Percentiles rank a stretch among this genome's conserved stretches.
Conservation (phyloP, 1,284 basidiomycete species). For the Ustilago nuda region DNA sequence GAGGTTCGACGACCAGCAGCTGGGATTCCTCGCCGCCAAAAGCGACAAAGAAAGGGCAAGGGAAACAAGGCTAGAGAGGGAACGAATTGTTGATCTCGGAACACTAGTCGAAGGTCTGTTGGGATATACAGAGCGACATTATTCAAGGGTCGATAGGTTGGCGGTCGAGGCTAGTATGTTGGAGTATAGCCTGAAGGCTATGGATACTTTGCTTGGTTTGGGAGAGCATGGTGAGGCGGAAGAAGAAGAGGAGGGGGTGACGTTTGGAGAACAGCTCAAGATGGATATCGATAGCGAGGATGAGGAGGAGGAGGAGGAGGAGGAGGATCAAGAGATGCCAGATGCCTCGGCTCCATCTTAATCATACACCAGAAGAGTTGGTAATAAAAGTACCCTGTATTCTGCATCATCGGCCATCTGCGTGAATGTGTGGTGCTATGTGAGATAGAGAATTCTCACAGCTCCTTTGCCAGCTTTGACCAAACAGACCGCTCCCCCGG, state of each 20-base stretch:
- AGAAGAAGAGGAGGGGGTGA: slow-evolving; percentile 7
- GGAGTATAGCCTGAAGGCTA: slow-evolving; percentile 90
- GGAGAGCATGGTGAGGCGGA: slow-evolving; percentile 12
- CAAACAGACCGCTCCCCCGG: slow-evolving; percentile 10
- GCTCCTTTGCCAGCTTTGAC: slow-evolving; percentile 27
- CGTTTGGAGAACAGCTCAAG: slow-evolving; percentile 24
- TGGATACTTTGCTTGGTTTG: slow-evolving; percentile 75
- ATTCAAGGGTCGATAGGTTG: slow-evolving; percentile 83
- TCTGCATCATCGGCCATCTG: neutral
- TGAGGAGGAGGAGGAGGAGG: neutral
- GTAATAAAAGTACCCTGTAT: neutral
- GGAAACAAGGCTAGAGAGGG: slow-evolving; percentile 51
- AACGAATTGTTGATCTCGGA: slow-evolving; percentile 71
- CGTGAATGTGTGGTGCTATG: neutral
- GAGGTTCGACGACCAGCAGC: slow-evolving; percentile 29
- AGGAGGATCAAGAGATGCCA: slow-evolving; percentile 26
- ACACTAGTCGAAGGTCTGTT: slow-evolving; percentile 86
- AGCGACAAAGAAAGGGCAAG: slow-evolving; percentile 20
- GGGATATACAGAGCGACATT: slow-evolving; percentile 93
- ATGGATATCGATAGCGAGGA: neutral
- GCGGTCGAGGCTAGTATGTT: slow-evolving; percentile 93
- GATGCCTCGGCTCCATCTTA: slow-evolving; percentile 1
- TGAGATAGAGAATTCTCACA: slow-evolving; percentile 12
- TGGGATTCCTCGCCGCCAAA: slow-evolving; percentile 17
- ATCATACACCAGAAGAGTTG: neutral